Evolutionary conservation across 1,284 basidiomycete species (phyloP).

Genomic region (Rhodotorula sp.): DNA sequence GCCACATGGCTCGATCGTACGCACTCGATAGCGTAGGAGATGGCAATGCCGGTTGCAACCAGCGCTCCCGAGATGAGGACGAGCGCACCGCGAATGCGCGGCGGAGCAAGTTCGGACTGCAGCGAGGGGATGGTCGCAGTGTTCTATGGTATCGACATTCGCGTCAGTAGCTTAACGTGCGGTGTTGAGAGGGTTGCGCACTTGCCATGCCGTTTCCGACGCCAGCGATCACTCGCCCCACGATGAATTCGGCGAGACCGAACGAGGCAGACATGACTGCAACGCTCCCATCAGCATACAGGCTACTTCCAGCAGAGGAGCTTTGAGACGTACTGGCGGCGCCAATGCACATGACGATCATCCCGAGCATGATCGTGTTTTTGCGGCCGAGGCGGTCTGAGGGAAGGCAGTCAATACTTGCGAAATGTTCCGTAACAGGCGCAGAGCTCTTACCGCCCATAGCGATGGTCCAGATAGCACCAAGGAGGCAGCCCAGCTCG

Average conservation of each 20-base stretch:
- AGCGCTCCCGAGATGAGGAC: conserved; percentile 15
- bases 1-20: no score
- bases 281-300: not conserved
- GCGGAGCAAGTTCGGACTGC: conserved; percentile 65
- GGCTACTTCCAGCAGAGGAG: not conserved
- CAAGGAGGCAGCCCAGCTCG: conserved; percentile 19
- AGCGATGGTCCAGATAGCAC: conserved; percentile 18
- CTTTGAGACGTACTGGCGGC: conserved; percentile 45
- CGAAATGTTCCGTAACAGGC: no score
- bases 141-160: conserved; percentile 50
- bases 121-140: conserved; percentile 64
- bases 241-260: conserved; percentile 60
- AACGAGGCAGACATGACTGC: conserved; percentile 61
- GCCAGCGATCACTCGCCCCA: conserved; percentile 64
- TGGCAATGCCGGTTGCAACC: conserved; percentile 57
- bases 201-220: conserved; percentile 63
- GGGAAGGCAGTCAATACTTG: not conserved
- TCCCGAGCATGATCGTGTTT: conserved; percentile 58
- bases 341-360: conserved; percentile 63
- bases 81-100: conserved; percentile 62
- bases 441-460: conserved; percentile 54
- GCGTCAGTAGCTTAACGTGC: not conserved
- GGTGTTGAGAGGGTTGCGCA: not conserved
- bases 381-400: conserved; percentile 53
- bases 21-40: conserved; percentile 61